A percentile compares a stretch with the other conserved stretches of the same genome.
These are phyloP conservation scores for Zygoascus ofunaensis DNA, from an alignment of 805 yeast species.

Conservation along the genomic window DNA sequence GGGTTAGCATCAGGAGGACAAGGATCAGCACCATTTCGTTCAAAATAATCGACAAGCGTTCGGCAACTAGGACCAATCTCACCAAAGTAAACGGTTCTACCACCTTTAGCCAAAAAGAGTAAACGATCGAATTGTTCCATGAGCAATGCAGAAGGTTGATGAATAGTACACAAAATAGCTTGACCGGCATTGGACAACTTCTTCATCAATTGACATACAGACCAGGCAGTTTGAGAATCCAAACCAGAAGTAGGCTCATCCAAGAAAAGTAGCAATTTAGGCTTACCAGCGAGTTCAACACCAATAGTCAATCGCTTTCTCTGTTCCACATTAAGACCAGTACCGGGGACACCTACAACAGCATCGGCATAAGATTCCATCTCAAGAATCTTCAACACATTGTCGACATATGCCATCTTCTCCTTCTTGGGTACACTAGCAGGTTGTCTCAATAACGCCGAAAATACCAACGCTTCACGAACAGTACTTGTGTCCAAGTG, in stretches of 20 bases:
- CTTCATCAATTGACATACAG: slow-evolving; percentile 52
- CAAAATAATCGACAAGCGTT: slow-evolving; percentile 57
- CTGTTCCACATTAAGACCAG: slow-evolving; percentile 56
- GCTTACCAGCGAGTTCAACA: slow-evolving; percentile 59
- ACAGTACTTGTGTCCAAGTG: slow-evolving; percentile 60
- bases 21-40: slow-evolving; percentile 50
- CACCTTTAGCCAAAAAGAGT: slow-evolving; percentile 60
- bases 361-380: slow-evolving; percentile 62
- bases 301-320: slow-evolving; percentile 56
- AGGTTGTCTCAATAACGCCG: slow-evolving; percentile 64
- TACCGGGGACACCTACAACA: slow-evolving; percentile 65
- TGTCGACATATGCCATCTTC: slow-evolving; percentile 57
- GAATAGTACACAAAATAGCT: slow-evolving; percentile 66
- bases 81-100: slow-evolving; percentile 68
- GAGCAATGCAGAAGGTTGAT: slow-evolving; percentile 76
- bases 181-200: slow-evolving; percentile 52
- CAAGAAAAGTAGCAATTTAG: slow-evolving; percentile 48
- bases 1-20: slow-evolving; percentile 70
- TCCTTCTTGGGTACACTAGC: slow-evolving; percentile 40
- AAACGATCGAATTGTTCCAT: slow-evolving; percentile 72
- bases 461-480: slow-evolving; percentile 59
- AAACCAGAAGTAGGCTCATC: slow-evolving; percentile 66
- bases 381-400: slow-evolving; percentile 52
- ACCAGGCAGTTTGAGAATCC: slow-evolving; percentile 63
- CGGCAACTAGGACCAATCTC: slow-evolving; percentile 53